A percentile compares a stretch with the other conserved stretches of the same genome.
phyloP scores from a whole-genome alignment of 495 filamentous ascomycete genomes.

The Penicillium riverlandense region DNA sequence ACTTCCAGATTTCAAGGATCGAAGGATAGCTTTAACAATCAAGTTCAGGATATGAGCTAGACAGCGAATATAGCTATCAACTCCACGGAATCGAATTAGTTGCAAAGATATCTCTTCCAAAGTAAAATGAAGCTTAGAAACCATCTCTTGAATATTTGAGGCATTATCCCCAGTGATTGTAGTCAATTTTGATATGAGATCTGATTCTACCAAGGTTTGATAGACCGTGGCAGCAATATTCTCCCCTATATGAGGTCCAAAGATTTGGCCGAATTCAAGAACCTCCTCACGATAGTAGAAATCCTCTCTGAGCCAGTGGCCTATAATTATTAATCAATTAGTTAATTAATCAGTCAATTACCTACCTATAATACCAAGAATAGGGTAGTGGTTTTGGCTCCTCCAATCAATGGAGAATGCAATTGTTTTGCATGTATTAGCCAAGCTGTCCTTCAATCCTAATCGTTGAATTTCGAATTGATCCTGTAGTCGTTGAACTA shows the following conservation, averaged over 20 bases:
- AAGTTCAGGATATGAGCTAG: conserved; percentile 9
- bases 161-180: conserved; percentile 46
- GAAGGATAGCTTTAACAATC: conserved; percentile 9
- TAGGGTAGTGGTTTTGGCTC: conserved; percentile 6
- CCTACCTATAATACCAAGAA: conserved; percentile 10
- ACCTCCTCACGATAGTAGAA: conserved; percentile 5
- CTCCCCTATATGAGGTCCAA: conserved; percentile 8
- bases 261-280: conserved; percentile 6
- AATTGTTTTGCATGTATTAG: conserved; percentile 7
- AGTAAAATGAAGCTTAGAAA: conserved; percentile 1
- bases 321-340: no score
- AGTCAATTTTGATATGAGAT: conserved; percentile 40
- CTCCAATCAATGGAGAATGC: conserved; percentile 7
- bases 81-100: background rate
- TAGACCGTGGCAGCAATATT: conserved; percentile 5
- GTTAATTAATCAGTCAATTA: no score
- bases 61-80: conserved; percentile 10
- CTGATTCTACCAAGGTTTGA: conserved; percentile 2
- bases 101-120: background rate
- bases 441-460: conserved; percentile 2
- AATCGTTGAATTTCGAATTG: conserved; percentile 2
- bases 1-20: background rate
- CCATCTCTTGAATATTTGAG: background rate
- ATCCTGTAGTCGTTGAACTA: background rate
- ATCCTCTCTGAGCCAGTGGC: conserved; percentile 5